Conservation (phyloP, 169 alveolate species). For the Cryptosporidium muris region DNA sequence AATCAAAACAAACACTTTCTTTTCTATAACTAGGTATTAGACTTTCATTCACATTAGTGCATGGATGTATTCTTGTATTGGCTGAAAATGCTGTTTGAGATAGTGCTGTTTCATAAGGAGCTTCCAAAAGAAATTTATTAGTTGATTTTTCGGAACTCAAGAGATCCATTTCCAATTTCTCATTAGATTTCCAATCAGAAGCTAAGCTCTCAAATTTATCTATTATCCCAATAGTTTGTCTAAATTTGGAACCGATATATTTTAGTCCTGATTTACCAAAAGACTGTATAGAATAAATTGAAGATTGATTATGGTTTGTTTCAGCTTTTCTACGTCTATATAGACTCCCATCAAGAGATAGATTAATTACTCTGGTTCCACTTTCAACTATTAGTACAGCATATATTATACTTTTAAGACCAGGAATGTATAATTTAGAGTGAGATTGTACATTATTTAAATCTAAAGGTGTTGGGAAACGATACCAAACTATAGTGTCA, state of each 20-base stretch:
- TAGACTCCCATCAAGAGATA: slow-evolving; percentile 32
- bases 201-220: background rate
- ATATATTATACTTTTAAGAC: slow-evolving; percentile 13
- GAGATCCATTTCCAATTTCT: background rate
- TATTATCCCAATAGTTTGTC: background rate
- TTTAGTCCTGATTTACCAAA: background rate
- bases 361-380: slow-evolving; percentile 50
- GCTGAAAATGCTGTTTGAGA: slow-evolving; percentile 37
- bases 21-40: slow-evolving; percentile 13
- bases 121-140: background rate
- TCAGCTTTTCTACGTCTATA: slow-evolving; percentile 37
- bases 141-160: slow-evolving; percentile 6
- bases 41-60: slow-evolving; percentile 8
- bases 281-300: background rate
- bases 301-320: background rate
- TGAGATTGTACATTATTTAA: slow-evolving; percentile 43
- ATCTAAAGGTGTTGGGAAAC: background rate
- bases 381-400: slow-evolving; percentile 30
- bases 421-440: slow-evolving; percentile 30
- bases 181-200: background rate
- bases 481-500: slow-evolving; percentile 20
- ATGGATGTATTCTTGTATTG: slow-evolving; percentile 24
- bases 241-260: background rate
- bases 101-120: slow-evolving; percentile 43
- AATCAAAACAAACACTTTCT: slow-evolving; percentile 30